phyloP scores from a whole-genome alignment of 352 stramenopile species.

The Elongisporangium senticosum region DNA sequence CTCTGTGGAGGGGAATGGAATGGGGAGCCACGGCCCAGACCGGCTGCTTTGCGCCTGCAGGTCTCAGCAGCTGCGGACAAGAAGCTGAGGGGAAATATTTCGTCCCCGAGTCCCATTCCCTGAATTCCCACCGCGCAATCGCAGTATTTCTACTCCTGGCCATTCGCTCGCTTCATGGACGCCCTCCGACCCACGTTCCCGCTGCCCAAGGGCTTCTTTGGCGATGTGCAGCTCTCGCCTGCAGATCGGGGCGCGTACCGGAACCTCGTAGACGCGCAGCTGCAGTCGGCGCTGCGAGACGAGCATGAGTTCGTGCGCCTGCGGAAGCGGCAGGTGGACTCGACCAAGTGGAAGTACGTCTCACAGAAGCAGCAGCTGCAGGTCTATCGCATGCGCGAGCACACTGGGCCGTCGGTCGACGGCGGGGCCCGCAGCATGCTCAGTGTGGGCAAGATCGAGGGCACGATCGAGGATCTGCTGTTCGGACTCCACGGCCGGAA shows the following conservation, averaged over 20 bases:
- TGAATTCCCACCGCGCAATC: background rate
- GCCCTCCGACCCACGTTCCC: constrained; percentile 51
- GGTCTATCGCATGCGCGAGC: constrained; percentile 26
- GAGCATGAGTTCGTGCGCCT: constrained; percentile 25
- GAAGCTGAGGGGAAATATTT: background rate
- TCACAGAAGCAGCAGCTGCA: constrained; percentile 26
- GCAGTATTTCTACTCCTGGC: background rate
- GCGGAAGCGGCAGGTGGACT: constrained; percentile 36
- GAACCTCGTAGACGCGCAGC: constrained; percentile 14
- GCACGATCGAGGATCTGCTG: constrained; percentile 34
- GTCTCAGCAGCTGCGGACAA: background rate
- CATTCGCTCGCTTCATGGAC: background rate
- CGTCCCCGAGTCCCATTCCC: background rate
- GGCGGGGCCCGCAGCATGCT: constrained; percentile 35
- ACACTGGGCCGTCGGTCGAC: constrained; percentile 15
- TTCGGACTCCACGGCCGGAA: constrained; percentile 29
- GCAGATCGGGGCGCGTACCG: constrained; percentile 24
- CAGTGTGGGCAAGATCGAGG: constrained; percentile 21
- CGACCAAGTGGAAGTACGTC: constrained; percentile 39
- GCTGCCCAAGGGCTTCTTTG: constrained; percentile 22
- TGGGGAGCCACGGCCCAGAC: background rate
- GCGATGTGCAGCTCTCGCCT: constrained; percentile 12
- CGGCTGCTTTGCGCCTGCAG: background rate
- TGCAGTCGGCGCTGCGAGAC: constrained; percentile 24
- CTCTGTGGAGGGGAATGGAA: background rate